phyloP scores from a whole-genome alignment of 768 basidiomycete genomes.

The Boletus edulis region DNA sequence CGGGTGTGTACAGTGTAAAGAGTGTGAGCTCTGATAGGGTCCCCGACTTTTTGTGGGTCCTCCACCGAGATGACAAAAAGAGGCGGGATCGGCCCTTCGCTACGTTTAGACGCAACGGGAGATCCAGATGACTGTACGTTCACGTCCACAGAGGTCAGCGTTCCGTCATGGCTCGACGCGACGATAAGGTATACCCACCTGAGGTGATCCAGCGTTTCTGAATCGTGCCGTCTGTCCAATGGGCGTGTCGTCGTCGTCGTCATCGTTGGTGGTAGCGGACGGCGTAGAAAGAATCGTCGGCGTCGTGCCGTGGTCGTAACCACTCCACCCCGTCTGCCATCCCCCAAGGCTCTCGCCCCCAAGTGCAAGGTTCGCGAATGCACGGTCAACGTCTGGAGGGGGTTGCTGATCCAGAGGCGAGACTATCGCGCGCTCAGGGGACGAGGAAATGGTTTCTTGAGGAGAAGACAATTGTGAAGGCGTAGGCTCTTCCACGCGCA shows the following conservation, averaged over 20 bases:
- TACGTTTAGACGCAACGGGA: constrained; percentile 17
- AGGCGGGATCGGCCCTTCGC: constrained; percentile 54
- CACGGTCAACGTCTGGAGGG: constrained; percentile 22
- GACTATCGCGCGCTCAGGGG: constrained; percentile 26
- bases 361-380: constrained; percentile 45
- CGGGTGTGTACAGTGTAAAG: constrained; percentile 96
- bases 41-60: constrained; percentile 97
- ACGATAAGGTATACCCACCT: constrained; percentile 4
- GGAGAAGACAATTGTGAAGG: constrained; percentile 9
- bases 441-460: constrained; percentile 12
- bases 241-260: constrained; percentile 70
- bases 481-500: constrained; percentile 12
- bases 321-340: constrained; percentile 54
- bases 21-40: constrained; percentile 88
- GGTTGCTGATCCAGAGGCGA: constrained; percentile 31
- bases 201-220: constrained; percentile 27
- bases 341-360: constrained; percentile 46
- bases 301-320: constrained; percentile 26
- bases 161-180: background rate
- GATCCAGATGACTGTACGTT: constrained; percentile 14
- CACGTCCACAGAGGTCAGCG: background rate
- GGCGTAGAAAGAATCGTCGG: constrained; percentile 23
- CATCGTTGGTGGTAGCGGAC: constrained; percentile 23
- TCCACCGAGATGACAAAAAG: constrained; percentile 88
- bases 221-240: constrained; percentile 47